Base-by-base conservation (phyloP, 805 yeast genomes). In the Starmerella vitae region DNA sequence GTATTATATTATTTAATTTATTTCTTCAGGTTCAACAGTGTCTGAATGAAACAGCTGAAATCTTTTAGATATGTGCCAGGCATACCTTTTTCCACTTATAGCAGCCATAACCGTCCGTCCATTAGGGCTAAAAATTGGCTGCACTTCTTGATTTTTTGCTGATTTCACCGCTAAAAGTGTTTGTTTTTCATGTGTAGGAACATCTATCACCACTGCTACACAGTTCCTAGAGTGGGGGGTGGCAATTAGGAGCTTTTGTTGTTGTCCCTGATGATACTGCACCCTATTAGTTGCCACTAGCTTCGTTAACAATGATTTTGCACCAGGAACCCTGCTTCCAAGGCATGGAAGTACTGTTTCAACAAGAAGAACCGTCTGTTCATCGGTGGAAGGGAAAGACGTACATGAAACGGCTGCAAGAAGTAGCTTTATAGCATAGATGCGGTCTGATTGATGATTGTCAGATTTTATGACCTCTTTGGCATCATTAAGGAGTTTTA, bases 181-280 rank as follows among this genome's bases (percentile, higher is more conserved):
- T 6, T 27, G 15, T 13, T 34, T 27, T 8, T 20, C 33, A 12
- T 15, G 18, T 19, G 5, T 21, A 28, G 19, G 18, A 7, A 45
- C 32, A 14, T 43, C 44, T 17, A 43, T 24, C 3, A 45, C 38
- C 2, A 36, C 14, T 19, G 38, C 49, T 1, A 38, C 42, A 5
- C 32, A 36, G 6, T 12, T n/a, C 10, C 15, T 6, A 13, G 37
- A 17, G 6, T 25, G 7, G 17, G 38, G 38, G 2, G 49, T 45
- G 18, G 42, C 37, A 12, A 45, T 38, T 9, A 45, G 36, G 17
- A 45, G 31, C 26, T 28, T 34, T 33, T 43, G 46, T 21, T 22
- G 15, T 9, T 25, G 37, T 22, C 10, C 20, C 28, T 40, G 36
- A 26, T 45, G 42, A 29, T 39, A 45, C 30, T 33, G 33, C 9